Base-by-base conservation (phyloP, 2,329 filamentous ascomycete genomes). In the Ampelomyces quisqualis region DNA sequence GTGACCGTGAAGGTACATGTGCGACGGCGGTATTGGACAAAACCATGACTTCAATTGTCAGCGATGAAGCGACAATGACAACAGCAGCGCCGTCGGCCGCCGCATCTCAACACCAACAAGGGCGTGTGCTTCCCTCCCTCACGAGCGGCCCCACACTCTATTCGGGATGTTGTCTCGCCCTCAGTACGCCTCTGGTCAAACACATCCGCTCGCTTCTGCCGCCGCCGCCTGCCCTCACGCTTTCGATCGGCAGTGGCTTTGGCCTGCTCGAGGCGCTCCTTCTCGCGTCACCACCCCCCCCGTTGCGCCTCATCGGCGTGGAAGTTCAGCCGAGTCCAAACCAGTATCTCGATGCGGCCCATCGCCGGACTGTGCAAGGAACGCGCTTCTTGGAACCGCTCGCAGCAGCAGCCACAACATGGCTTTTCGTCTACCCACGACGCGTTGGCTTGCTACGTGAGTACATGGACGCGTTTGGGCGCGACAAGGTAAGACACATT, bases 351-450 rank as follows among this genome's bases (percentile, higher is more conserved):
- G 64, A 70, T 1, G 57, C 62, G 14, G 46, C 70, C 10, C 53
- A 67, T 10, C 67, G 77, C 51, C 57, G 71, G 29, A 51, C 65
- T 7, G 76, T 79, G 5, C 41, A 58, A 6, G 73, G 73, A 2
- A 72, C 73, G 1, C 71, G 72, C 54, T 70, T 68, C 21, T 49
- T 77, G 7, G 69, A 70, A 37, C 40, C 67, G 1, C 60, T 71
- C 8, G 74, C 74, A 3, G 45, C 58, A 4, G 48, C 70, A n/a
- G 73, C 74, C 7, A 43, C 51, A 1, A 65, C 63, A n/a, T 73
- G 77, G 71, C 59, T 79, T 44, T 79, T 80, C 58, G 72, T 78
- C 18, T 80, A 79, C 50, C 77, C 77, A 1, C 70, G 75, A 10
- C 64, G 73, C n/a, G 67, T 73, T 3, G 67, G 58, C 3, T 56